Evolutionary conservation across 441 rosid species (phyloP).

Genomic region (Brassica balearica): DNA sequence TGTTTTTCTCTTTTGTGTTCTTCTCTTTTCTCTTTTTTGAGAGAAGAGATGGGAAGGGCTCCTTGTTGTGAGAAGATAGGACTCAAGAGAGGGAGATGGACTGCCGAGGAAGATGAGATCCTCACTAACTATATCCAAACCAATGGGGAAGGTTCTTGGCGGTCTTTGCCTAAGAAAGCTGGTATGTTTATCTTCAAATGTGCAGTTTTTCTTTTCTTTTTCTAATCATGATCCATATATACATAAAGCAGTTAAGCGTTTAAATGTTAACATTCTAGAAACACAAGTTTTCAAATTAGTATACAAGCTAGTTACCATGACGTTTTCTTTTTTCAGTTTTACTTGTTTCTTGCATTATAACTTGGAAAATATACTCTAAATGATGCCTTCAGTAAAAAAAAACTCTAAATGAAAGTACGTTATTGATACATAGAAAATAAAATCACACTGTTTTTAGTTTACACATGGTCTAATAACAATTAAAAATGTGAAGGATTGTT

Average conservation of each 20-base stretch:
- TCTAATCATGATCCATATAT: neutral
- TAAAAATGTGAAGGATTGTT: slow-evolving; percentile 57
- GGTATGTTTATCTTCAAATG: slow-evolving; percentile 46
- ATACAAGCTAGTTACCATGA: neutral
- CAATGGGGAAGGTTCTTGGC: slow-evolving; percentile 86
- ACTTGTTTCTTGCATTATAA: neutral
- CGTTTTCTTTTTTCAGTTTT: neutral
- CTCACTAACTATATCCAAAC: slow-evolving; percentile 61
- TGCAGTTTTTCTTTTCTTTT: neutral
- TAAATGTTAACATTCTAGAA: neutral
- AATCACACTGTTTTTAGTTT: neutral
- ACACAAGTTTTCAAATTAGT: neutral
- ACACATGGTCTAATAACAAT: neutral
- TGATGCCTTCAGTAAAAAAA: too few relatives aligned
- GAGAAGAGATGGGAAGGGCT: slow-evolving; percentile 67
- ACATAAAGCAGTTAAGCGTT: neutral
- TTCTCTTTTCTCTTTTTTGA: slow-evolving; percentile 6
- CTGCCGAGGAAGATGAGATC: slow-evolving; percentile 74
- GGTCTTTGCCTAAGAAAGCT: slow-evolving; percentile 82
- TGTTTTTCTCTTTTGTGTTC: slow-evolving; percentile 28
- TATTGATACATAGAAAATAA: neutral
- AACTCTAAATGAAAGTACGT: neutral
- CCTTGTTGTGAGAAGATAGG: slow-evolving; percentile 87
- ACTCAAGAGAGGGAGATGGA: slow-evolving; percentile 82
- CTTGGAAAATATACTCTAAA: neutral